Base-by-base conservation (phyloP, 2,329 filamentous ascomycete genomes). In the Sphaceloma murrayae region DNA sequence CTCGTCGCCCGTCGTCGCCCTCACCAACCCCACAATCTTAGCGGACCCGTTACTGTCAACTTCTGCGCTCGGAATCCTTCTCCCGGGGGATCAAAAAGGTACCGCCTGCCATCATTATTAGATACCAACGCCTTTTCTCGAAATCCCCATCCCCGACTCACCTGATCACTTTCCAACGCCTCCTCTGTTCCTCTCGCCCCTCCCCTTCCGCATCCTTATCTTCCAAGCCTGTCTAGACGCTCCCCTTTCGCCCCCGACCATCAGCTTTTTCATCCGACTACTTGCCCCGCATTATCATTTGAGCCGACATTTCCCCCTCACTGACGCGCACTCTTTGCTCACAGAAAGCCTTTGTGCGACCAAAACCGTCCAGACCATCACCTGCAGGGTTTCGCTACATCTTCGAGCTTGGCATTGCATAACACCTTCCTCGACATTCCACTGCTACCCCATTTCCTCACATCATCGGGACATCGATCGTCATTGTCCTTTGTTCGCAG, bases 31-130 rank as follows among this genome's bases (percentile, higher is more conserved):
- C 44, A 46, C 38, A 39, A n/a, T 31, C 30, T 39, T 27, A 17
- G 44, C 36, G 33, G 38, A 46, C 31, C 36, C 34, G 44, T 29
- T 46, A n/a, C 36, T n/a, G n/a, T n/a, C n/a, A n/a, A n/a, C n/a
- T n/a, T n/a, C n/a, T 19, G 36, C 22, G 22, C 19, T 18, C 22
- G 36, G 36, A 36, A 40, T 26, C 36, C 22, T 40, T 22, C 24
- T 40, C 22, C 36, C 36, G 36, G 24, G 13, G 36, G 17, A n/a
- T n/a, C n/a, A n/a, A n/a, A n/a, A n/a, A n/a, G n/a, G n/a, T 26
- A 30, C 21, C 24, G 33, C 36, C 30, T 30, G 22, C 27, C 19
- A 18, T 40, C 14, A 14, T 26, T 26, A 27, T 16, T 26, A 18
- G 36, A 40, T 40, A 40, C n/a, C 36, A 40, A 40, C 36, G 36